Conservation (phyloP, 1,139 yeast species). For the Suhomyces anneliseae region DNA sequence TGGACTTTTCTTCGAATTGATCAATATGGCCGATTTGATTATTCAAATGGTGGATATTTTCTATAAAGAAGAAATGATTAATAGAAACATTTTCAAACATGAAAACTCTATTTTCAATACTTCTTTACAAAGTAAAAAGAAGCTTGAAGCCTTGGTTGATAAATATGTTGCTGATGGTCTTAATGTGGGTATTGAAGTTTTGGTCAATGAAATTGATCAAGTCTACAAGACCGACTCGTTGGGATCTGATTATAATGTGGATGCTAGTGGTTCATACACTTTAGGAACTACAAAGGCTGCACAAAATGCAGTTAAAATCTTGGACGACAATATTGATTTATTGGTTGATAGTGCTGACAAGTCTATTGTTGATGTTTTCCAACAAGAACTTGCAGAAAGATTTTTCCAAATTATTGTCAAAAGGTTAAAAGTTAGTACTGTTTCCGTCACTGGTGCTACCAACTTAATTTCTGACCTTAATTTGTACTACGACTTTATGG, state of each 20-base stretch:
- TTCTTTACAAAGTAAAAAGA: constrained; percentile 75
- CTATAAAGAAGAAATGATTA: constrained; percentile 79
- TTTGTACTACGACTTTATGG: constrained; percentile 69
- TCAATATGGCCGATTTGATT: constrained; percentile 88
- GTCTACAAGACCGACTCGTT: constrained; percentile 29
- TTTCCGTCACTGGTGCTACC: constrained; percentile 82
- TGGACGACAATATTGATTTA: constrained; percentile 73
- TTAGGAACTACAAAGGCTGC: constrained; percentile 76
- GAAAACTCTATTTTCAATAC: constrained; percentile 78
- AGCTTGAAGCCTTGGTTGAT: constrained; percentile 78
- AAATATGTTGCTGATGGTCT: constrained; percentile 90
- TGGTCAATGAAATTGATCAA: constrained; percentile 69
- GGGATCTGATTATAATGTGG: constrained; percentile 38
- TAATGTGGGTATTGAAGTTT: constrained; percentile 83
- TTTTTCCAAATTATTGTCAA: constrained; percentile 77
- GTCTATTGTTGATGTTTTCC: constrained; percentile 85
- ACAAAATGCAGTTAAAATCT: constrained; percentile 53
- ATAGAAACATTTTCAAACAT: constrained; percentile 59
- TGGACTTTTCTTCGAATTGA: constrained; percentile 82
- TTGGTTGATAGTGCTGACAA: constrained; percentile 85
- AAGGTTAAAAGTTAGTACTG: constrained; percentile 62
- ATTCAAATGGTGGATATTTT: constrained; percentile 92
- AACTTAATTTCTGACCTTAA: constrained; percentile 75
- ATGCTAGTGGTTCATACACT: constrained; percentile 8
- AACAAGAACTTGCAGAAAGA: constrained; percentile 89